Percentiles rank a stretch among this genome's conserved stretches.
These are phyloP conservation scores for Arctostaphylos glauca DNA, from an alignment of 148 eudicot genomes.

Conservation along the genomic window DNA sequence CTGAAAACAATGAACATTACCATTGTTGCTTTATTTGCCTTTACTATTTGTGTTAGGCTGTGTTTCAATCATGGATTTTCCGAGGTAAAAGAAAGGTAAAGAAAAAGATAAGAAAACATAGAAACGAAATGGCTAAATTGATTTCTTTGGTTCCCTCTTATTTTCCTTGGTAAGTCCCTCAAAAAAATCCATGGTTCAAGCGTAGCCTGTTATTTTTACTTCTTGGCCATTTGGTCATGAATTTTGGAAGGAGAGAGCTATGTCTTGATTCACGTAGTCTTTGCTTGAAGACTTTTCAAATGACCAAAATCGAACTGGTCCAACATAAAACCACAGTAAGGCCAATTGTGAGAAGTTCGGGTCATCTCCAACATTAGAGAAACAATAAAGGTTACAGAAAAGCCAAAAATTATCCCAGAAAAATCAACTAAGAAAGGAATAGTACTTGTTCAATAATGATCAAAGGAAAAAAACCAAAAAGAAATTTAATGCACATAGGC, in stretches of 20 bases:
- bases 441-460: not conserved
- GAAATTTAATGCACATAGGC: not conserved
- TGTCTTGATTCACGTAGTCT: not conserved
- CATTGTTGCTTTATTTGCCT: not conserved
- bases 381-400: not conserved
- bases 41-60: not conserved
- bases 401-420: not conserved
- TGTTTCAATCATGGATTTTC: not conserved
- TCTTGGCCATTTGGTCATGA: too few species aligned
- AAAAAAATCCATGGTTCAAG: not conserved
- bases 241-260: not conserved
- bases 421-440: not conserved
- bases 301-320: conserved; percentile 4
- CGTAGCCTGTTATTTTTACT: not conserved
- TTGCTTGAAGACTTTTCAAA: not conserved
- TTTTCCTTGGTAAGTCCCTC: not conserved
- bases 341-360: not conserved
- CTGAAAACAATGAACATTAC: conserved; percentile 29
- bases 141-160: not conserved
- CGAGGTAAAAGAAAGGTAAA: not conserved
- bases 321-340: not conserved
- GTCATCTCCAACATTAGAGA: not conserved
- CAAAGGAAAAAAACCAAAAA: not conserved
- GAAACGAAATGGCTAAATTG: not conserved
- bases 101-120: not conserved